Base-by-base conservation (phyloP, 192 early-diverging fungal genomes). In the Helicostylum pulchrum region DNA sequence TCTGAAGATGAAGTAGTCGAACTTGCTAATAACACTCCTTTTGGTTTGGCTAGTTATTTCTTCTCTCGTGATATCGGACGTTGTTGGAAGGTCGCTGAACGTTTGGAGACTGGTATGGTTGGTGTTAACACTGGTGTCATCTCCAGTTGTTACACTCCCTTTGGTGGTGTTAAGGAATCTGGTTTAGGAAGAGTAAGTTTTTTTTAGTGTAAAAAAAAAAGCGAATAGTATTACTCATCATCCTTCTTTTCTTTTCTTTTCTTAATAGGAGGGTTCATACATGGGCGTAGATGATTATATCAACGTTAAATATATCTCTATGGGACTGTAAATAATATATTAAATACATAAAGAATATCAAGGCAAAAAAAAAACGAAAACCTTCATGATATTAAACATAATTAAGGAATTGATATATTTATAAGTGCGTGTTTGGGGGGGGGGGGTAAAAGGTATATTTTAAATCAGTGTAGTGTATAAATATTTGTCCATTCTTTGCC, bases 71-170 rank as follows among this genome's bases (percentile, higher is more conserved):
- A 93, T 66, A 67, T 94, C 14, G 72, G 81, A 6, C 84, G 94
- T 7, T 79, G 87, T 64, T 90, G 87, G 82, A 83, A 90, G 9
- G 88, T 97, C 7, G 85, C 92, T 8, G 92, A 96, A 67, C 72
- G 76, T 5, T 65, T 97, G 57, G 87, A 95, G 61, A 83, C 87
- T 9, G 95, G 95, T 46, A 96, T 96, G 87, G 90, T 96, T 23
- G 93, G 93, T 30, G 82, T 92, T 21, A 97, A 97, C 68, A 85
- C 87, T 2, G 86, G 87, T 30, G 62, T 67, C 1, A 79, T 91
- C 39, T 82, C 83, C 31, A 75, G 53, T 50, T 75, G 71, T 15
- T 77, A 82, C 56, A 78, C 81, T 14, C 90, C 90, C 7, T 92
- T 91, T 67, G 90, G 90, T 53, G 90, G 90, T 20, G 79, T 87